Base-by-base conservation (phyloP, 805 yeast genomes). In the Candida parachauliodes region DNA sequence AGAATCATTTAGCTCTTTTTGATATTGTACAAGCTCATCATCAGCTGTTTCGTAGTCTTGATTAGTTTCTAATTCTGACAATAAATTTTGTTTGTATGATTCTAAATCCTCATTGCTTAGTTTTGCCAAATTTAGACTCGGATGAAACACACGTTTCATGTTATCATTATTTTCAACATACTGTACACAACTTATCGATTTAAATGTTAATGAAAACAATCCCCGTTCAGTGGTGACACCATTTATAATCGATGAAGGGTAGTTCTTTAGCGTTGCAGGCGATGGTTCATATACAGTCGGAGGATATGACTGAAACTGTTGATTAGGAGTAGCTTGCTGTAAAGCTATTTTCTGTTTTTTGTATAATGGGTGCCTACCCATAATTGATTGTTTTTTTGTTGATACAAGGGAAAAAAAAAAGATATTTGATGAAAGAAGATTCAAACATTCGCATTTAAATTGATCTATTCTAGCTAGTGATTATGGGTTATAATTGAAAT, bases 161-260 rank as follows among this genome's bases (percentile, higher is more conserved):
- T 57, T 49, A 37, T 63, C 67, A 29, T 54, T 44, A 34, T 57
- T 60, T 33, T 67, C 72, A 16, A 62, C 62, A 27, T 57, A 57
- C 34, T 54, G 52, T 28, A 60, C 60, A 35, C 65, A 63, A 19
- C 53, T 59, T 14, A 65, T 55, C 3, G 72, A 58, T 43, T 68
- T 68, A 49, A 62, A 67, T 2, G 72, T 65, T 39, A 68, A 51
- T 3, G 70, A 62, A 21, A 54, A 54, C 22, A 68, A 53, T 9
- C 74, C 74, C 3, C 70, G 70, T 42, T 66, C 70, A 14, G 50
- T 53, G 0, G 72, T 67, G 15, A 60, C 50, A 5, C 72, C 74
- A 37, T 62, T 61, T 30, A 64, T 49, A 1, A 68, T 59, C 1
- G 70, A 62, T 4, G 71, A 65, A 8, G 48, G 48, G 29, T 41